Evolutionary conservation across 495 filamentous ascomycete genomes (phyloP).

Genomic region (Acidiella bohemica): DNA sequence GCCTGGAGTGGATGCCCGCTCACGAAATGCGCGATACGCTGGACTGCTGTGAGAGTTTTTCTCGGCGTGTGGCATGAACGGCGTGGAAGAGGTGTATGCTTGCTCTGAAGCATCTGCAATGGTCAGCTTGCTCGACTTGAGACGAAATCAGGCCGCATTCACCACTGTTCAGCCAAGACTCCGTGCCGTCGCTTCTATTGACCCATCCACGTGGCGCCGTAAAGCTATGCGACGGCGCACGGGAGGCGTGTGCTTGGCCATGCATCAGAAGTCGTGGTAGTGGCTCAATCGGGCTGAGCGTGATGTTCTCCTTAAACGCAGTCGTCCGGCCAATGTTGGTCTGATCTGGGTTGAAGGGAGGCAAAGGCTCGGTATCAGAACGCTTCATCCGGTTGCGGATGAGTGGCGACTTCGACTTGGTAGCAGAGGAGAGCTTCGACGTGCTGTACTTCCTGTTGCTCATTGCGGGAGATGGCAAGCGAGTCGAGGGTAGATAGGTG

Average conservation of each 20-base stretch:
- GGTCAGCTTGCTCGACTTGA: too few species aligned
- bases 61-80: not conserved
- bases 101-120: too few species aligned
- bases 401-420: not conserved
- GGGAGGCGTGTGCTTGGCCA: too few species aligned
- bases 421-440: constrained; percentile 1
- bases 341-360: constrained; percentile 1
- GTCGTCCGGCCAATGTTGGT: constrained; percentile 8
- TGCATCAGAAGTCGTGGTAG: constrained; percentile 5
- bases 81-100: too few species aligned
- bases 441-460: constrained; percentile 13
- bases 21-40: constrained; percentile 3
- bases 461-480: constrained; percentile 14
- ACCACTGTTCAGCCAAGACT: too few species aligned
- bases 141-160: too few species aligned
- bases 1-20: constrained; percentile 2
- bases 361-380: constrained; percentile 18
- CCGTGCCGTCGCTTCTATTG: too few species aligned
- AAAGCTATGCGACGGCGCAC: too few species aligned
- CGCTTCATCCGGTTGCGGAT: constrained; percentile 13
- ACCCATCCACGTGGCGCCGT: not conserved
- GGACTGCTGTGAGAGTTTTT: constrained; percentile 6
- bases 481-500: constrained; percentile 8
- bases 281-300: constrained; percentile 15
- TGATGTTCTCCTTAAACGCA: constrained; percentile 21